Percentiles rank a stretch among this genome's conserved stretches.
These are phyloP conservation scores for Mycena leptocephala DNA, from an alignment of 768 basidiomycete genomes.

Conservation along the genomic window DNA sequence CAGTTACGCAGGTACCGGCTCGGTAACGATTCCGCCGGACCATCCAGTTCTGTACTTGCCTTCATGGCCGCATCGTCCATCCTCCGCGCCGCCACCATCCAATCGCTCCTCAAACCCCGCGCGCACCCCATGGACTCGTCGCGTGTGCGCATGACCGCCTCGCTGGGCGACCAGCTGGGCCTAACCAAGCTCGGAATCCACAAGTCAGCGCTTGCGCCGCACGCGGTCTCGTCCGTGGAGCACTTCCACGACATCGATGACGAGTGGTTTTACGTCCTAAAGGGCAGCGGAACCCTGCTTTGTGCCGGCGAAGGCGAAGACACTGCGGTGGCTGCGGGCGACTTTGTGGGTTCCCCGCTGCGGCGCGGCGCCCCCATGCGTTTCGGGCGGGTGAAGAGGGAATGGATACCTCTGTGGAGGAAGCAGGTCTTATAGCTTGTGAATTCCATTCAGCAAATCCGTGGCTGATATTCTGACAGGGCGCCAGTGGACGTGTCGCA, in stretches of 20 bases:
- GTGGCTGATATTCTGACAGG: constrained; percentile 6
- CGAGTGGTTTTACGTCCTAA: constrained; percentile 35
- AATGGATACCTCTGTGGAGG: constrained; percentile 32
- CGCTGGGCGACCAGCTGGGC: constrained; percentile 32
- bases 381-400: constrained; percentile 25
- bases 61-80: constrained; percentile 27
- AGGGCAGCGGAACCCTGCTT: constrained; percentile 26
- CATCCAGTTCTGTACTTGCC: background rate
- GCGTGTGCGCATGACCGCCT: constrained; percentile 15
- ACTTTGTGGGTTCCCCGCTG: constrained; percentile 33
- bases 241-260: constrained; percentile 36
- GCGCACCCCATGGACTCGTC: constrained; percentile 27
- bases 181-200: constrained; percentile 28
- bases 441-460: background rate
- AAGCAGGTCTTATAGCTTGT: background rate
- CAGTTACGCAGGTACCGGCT: no score
- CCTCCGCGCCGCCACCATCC: constrained; percentile 31
- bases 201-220: constrained; percentile 22
- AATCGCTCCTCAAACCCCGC: constrained; percentile 27
- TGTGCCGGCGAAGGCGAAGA: constrained; percentile 28
- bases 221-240: constrained; percentile 30
- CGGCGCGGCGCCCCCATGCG: constrained; percentile 19
- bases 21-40: no score
- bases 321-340: constrained; percentile 21
- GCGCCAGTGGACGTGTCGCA: constrained; percentile 25